Conservation (phyloP, 179 eudicot species). For the Patellifolia procumbens region DNA sequence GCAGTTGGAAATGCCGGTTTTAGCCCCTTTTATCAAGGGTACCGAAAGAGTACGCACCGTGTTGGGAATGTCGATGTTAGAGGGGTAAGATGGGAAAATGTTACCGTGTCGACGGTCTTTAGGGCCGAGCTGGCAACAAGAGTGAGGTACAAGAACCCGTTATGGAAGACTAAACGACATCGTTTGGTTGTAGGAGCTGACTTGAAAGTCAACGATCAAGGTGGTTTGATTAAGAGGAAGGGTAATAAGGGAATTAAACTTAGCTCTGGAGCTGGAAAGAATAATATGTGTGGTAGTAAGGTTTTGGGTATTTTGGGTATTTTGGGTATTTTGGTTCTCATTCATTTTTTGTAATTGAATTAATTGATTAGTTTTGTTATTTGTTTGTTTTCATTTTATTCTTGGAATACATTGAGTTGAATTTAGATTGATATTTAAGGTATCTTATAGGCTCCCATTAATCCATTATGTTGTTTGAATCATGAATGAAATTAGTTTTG, state of each 20-base stretch:
- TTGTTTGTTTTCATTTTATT: no score
- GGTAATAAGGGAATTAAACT: conserved; percentile 54
- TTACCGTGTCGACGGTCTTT: conserved; percentile 29
- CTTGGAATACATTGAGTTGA: no score
- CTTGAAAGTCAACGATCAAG: conserved; percentile 45
- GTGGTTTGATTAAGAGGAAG: conserved; percentile 36
- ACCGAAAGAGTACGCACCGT: conserved; percentile 45
- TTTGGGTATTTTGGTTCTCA: conserved; percentile 17
- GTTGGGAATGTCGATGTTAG: conserved; percentile 16
- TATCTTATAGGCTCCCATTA: no score
- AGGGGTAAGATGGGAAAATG: conserved; percentile 41
- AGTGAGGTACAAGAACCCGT: conserved; percentile 56
- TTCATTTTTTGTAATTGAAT: conserved; percentile 11
- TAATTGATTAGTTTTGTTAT: background rate
- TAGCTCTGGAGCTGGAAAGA: conserved; percentile 36
- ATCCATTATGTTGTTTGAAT: no score
- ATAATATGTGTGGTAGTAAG: background rate
- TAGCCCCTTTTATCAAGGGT: conserved; percentile 61
- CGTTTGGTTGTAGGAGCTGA: conserved; percentile 38
- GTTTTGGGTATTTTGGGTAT: conserved; percentile 19
- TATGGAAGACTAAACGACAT: conserved; percentile 56
- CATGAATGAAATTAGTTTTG: no score
- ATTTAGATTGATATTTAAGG: no score
- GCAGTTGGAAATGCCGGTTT: conserved; percentile 38
- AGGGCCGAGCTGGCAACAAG: conserved; percentile 57